Conservation (phyloP, 2,329 filamentous ascomycete genomes). For the Fusarium haematococcum region DNA sequence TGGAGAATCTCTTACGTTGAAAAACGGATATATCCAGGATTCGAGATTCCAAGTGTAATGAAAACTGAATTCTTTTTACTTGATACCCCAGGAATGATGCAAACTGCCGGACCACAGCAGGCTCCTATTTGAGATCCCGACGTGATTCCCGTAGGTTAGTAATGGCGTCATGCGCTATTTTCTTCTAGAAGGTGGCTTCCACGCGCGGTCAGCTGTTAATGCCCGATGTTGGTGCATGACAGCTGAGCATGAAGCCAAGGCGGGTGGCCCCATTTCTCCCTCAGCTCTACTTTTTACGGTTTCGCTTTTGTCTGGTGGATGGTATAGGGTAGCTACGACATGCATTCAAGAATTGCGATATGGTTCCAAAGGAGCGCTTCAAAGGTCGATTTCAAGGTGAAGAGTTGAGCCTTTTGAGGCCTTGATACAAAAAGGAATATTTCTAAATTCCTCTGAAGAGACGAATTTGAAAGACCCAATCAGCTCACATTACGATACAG, state of each 20-base stretch:
- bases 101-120: neutral
- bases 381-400: neutral
- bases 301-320: neutral
- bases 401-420: neutral
- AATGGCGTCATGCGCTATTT: conserved; percentile 29
- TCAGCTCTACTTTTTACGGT: neutral
- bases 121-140: neutral
- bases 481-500: no score
- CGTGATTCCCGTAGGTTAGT: neutral
- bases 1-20: neutral
- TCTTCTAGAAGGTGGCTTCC: conserved; percentile 16
- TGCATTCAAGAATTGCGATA: neutral
- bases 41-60: neutral
- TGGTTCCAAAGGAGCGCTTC: neutral
- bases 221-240: neutral
- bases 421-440: neutral
- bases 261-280: neutral
- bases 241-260: neutral
- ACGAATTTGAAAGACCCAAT: neutral
- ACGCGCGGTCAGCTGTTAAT: neutral
- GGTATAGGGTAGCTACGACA: neutral
- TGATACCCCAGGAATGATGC: neutral
- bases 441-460: neutral
- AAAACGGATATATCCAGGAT: neutral
- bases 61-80: neutral